Base-by-base conservation (phyloP, 305 asterid genomes). In the Striga hermonthica region DNA sequence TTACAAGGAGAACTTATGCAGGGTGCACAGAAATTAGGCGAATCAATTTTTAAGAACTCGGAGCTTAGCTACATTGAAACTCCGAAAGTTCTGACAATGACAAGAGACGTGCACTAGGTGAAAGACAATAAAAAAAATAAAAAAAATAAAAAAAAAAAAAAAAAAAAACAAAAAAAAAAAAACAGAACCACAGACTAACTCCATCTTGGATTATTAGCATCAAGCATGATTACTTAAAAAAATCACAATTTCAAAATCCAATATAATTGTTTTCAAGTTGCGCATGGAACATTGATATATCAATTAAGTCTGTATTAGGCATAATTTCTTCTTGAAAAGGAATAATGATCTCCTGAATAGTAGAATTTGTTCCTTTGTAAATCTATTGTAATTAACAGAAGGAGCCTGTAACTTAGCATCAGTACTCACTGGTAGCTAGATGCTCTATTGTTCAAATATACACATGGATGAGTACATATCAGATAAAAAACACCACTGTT, bases 1-100 rank as follows among this genome's bases (percentile, higher is more conserved):
- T 66, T 12, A 9, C 8, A 6, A 53, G 57, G 59, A 68, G 48
- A 66, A 31, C n/a, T 62, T 52, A 54, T 15, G 65, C 62, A 69
- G 68, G 57, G 43, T n/a, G 41, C 12, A 8, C 39, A 41, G 35
- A 39, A 41, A 66, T 5, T 4, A 10, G 15, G 34, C 15, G 59
- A 12, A 34, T 5, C 47, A 65, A 6, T 48, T 31, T 38, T 22
- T 50, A 45, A 14, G 22, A 66, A 66, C 44, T 54, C 66, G 53
- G 49, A 54, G 57, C 53, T 72, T 39, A 38, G 54, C 56, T 37
- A 50, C 63, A 4, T 66, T 48, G 13, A 34, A 59, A 68, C 40
- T 34, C 9, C 7, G 16, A 43, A 67, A 48, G 58, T 16, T 34
- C 40, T 12, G 47, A 57, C 12, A n/a, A n/a, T 53, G 2, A 39